These are phyloP conservation scores for Ogataea glucozyma DNA, from an alignment of 805 yeast genomes.

Conservation along the genomic window DNA sequence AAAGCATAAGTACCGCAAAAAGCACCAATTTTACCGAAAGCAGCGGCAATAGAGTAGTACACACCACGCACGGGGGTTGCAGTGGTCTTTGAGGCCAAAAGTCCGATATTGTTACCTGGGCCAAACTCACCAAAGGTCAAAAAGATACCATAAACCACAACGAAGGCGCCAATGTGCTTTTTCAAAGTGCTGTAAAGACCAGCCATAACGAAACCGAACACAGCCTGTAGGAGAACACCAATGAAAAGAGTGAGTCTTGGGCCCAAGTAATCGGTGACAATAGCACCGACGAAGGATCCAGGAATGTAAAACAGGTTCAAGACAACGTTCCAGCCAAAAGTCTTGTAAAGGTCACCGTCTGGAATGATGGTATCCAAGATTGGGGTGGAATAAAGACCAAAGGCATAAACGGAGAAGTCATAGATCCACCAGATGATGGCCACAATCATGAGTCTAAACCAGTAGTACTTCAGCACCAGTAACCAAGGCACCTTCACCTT, in stretches of 20 bases:
- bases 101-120: conserved; percentile 90
- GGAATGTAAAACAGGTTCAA: conserved; percentile 87
- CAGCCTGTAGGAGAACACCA: conserved; percentile 74
- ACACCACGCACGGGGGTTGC: conserved; percentile 90
- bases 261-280: conserved; percentile 83
- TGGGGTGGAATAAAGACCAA: conserved; percentile 78
- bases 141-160: conserved; percentile 86
- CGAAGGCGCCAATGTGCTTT: conserved; percentile 71
- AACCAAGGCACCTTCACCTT: conserved; percentile 64
- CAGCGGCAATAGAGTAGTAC: conserved; percentile 89
- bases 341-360: conserved; percentile 61
- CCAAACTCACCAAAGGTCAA: conserved; percentile 89
- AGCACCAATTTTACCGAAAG: conserved; percentile 89
- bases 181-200: conserved; percentile 58
- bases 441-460: conserved; percentile 74
- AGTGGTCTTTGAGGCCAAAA: conserved; percentile 81
- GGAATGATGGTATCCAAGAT: conserved; percentile 63
- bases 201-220: conserved; percentile 83
- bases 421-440: conserved; percentile 87
- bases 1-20: conserved; percentile 87
- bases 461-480: conserved; percentile 73
- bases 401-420: conserved; percentile 85
- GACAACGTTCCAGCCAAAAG: conserved; percentile 92
- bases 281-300: conserved; percentile 87
- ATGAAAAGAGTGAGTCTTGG: conserved; percentile 74